Evolutionary conservation across 495 filamentous ascomycete genomes (phyloP).

Genomic region (Sabuloglossum arenarium): DNA sequence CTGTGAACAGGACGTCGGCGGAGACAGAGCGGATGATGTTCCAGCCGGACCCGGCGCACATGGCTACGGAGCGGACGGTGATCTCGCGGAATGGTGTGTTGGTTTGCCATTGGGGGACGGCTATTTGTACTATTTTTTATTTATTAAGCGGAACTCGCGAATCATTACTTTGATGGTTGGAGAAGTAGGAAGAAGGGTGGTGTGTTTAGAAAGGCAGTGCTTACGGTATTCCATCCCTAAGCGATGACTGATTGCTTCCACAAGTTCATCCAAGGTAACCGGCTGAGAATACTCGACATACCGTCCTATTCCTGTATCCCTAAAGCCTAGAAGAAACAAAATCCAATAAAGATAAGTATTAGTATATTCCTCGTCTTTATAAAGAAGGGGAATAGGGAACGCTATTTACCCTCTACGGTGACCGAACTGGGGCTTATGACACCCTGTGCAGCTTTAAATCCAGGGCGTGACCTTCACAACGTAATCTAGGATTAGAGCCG

Average conservation of each 20-base stretch:
- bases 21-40: constrained; percentile 43
- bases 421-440: background rate
- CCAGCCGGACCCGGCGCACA: constrained; percentile 75
- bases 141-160: too few relatives aligned
- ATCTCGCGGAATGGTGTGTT: background rate
- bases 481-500: background rate
- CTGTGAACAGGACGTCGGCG: constrained; percentile 64
- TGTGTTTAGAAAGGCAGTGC: too few relatives aligned
- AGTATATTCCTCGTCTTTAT: background rate
- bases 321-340: constrained; percentile 27
- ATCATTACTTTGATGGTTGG: too few relatives aligned
- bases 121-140: constrained; percentile 28
- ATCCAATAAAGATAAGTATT: too few relatives aligned
- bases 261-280: constrained; percentile 35
- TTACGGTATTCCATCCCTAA: constrained; percentile 21
- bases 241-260: constrained; percentile 36
- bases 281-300: constrained; percentile 39
- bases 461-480: constrained; percentile 9
- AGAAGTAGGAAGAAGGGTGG: background rate
- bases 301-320: constrained; percentile 57
- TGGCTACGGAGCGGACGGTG: constrained; percentile 27
- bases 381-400: background rate
- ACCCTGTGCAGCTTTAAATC: background rate
- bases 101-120: constrained; percentile 33
- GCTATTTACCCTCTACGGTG: background rate